Percentiles rank a stretch among this genome's conserved stretches.
Conservation (phyloP, 169 alveolate genomes). For the Plasmodium knowlesi region DNA sequence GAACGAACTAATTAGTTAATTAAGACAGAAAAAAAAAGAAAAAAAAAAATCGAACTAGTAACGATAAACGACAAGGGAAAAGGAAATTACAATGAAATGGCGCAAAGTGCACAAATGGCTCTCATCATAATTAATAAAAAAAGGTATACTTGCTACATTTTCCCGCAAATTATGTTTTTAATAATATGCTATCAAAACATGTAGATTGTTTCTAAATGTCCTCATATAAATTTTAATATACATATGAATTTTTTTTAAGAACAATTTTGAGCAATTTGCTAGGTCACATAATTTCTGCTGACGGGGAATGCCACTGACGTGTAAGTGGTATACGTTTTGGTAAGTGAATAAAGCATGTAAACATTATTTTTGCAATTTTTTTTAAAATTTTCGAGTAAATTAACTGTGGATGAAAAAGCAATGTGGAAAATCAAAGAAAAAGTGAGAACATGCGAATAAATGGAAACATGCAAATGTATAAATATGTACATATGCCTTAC, state of each 20-base stretch:
- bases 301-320: slow-evolving; percentile 7
- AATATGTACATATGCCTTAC: slow-evolving; percentile 13
- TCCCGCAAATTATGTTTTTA: slow-evolving; percentile 29
- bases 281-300: slow-evolving; percentile 22
- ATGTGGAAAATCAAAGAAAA: slow-evolving; percentile 1
- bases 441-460: neutral
- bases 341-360: neutral
- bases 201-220: slow-evolving; percentile 62
- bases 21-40: slow-evolving; percentile 19
- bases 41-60: neutral
- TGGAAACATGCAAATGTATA: slow-evolving; percentile 10
- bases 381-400: slow-evolving; percentile 25
- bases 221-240: slow-evolving; percentile 65
- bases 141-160: slow-evolving; percentile 16
- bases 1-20: neutral
- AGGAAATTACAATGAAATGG: slow-evolving; percentile 21
- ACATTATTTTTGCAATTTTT: slow-evolving; percentile 28
- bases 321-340: neutral
- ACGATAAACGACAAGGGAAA: neutral
- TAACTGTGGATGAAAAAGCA: slow-evolving; percentile 14
- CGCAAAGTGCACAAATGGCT: slow-evolving; percentile 8
- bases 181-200: slow-evolving; percentile 31
- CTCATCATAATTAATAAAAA: slow-evolving; percentile 16
- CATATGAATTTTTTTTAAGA: slow-evolving; percentile 17
- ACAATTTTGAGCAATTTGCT: slow-evolving; percentile 14